These are phyloP conservation scores for Pseudogymnoascus sp. DNA, from an alignment of 2,329 filamentous ascomycete species.

Conservation along the genomic window DNA sequence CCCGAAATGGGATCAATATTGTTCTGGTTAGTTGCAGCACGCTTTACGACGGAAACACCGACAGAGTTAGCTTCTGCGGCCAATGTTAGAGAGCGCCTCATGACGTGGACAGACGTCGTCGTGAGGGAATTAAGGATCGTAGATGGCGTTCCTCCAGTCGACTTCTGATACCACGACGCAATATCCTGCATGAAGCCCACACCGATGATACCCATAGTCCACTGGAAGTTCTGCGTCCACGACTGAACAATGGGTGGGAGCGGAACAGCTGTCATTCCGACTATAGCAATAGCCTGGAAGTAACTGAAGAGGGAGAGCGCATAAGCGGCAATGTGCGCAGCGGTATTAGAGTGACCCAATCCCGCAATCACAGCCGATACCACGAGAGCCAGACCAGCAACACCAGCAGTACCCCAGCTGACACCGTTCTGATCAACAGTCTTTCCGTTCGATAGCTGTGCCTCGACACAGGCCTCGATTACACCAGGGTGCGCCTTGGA, in stretches of 20 bases:
- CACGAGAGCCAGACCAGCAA: constrained; percentile 74
- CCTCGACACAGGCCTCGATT: constrained; percentile 78
- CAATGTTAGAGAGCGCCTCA: constrained; percentile 36
- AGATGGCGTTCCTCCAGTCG: constrained; percentile 79
- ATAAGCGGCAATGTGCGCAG: constrained; percentile 88
- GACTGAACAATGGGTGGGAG: constrained; percentile 82
- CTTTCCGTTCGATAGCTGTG: constrained; percentile 80
- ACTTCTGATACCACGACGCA: constrained; percentile 91
- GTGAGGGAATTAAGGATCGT: constrained; percentile 67
- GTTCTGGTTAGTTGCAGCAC: constrained; percentile 43
- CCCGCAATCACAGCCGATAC: constrained; percentile 85
- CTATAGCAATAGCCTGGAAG: constrained; percentile 88
- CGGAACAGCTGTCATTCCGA: constrained; percentile 72
- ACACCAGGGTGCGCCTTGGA: constrained; percentile 34
- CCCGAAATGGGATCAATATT: constrained; percentile 48
- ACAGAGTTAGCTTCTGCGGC: constrained; percentile 9
- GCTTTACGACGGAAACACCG: constrained; percentile 21
- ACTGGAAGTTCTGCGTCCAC: constrained; percentile 97
- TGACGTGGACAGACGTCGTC: constrained; percentile 74
- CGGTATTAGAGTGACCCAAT: constrained; percentile 85
- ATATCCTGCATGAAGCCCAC: constrained; percentile 81
- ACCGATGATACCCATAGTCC: constrained; percentile 93
- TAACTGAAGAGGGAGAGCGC: constrained; percentile 87
- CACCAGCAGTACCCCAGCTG: constrained; percentile 81
- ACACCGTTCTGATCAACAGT: constrained; percentile 84